Base-by-base conservation (phyloP, 176 grass and related monocot species). In the Tuctoria greenei region DNA sequence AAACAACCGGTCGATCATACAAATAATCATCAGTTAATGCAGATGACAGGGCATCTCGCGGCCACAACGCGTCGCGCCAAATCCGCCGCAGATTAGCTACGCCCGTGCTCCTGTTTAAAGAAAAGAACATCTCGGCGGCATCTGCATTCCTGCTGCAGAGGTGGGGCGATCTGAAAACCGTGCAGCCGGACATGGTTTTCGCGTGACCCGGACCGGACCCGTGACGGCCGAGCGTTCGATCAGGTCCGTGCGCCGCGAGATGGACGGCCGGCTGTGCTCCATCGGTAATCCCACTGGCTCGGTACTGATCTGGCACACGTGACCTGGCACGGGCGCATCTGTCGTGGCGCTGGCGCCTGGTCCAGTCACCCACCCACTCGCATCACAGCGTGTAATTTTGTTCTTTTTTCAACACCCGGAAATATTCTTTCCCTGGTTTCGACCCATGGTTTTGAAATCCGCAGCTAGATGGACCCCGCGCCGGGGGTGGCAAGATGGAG, bases 151-250 rank as follows among this genome's bases (percentile, higher is more conserved):
- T 56, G 24, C 14, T 6, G 54, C 6, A 13, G 56, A 13, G 56
- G 54, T 43, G 57, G 42, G 23, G 58, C 16, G 73, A 47, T 76
- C 27, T 65, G 59, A 25, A 58, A 26, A 78, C 16, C 23, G 7
- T 56, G 76, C 36, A 42, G 49, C 23, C 24, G 37, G 64, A 67
- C 64, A 20, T 68, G 64, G 64, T 55, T 78, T 77, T 17, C 57
- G 24, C 57, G 25, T 61, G 57, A 58, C 23, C 55, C 4, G 57
- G 26, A 27, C 55, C 4, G 57, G 26, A 27, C 61, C 34, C 61
- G n/a, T 50, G 42, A 66, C 14, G 2, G 2, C 14, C 20, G 7
- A 11, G 61, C 20, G 55, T 7, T 27, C 20, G 55, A 4, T 27
- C 4, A 24, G 38, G 45, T n/a, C 24, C 51, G 77, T 18, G 6